Evolutionary conservation across 2,329 filamentous ascomycete species (phyloP).

Genomic region (Tolypocladium tundrense): DNA sequence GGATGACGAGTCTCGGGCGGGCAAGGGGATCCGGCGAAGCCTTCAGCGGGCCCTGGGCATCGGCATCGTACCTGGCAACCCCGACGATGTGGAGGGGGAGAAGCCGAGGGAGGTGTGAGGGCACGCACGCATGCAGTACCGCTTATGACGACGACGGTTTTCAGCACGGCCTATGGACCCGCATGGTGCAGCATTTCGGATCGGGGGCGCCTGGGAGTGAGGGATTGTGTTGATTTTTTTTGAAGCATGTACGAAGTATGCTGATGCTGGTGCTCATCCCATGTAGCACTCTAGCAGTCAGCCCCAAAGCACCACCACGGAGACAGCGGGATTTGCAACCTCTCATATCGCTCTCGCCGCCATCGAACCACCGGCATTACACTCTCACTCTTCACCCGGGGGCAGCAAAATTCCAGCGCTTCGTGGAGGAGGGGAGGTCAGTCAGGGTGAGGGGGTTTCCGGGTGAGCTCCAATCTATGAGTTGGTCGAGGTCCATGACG

Average conservation of each 20-base stretch:
- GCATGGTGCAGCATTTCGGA: neutral
- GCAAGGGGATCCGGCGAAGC: conserved; percentile 34
- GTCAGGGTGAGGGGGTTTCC: conserved; percentile 49
- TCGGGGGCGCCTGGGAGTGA: neutral
- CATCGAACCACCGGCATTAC: neutral
- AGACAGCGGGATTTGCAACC: neutral
- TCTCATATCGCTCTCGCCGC: neutral
- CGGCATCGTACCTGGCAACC: conserved; percentile 10
- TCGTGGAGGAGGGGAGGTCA: conserved; percentile 35
- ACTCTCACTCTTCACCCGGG: neutral
- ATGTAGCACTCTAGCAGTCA: too few species aligned
- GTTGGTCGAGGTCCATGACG: neutral
- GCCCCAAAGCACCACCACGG: neutral
- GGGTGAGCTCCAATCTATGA: too few species aligned
- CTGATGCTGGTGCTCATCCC: too few species aligned
- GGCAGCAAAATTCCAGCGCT: conserved; percentile 6
- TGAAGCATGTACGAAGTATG: neutral
- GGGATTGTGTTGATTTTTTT: neutral
- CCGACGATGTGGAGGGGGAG: neutral
- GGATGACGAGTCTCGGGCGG: conserved; percentile 19
- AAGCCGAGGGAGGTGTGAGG: conserved; percentile 1
- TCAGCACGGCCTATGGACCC: neutral
- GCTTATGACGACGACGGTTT: neutral
- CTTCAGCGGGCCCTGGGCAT: conserved; percentile 35
- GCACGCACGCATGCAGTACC: neutral